These are phyloP conservation scores for Nothophytophthora sp. DNA, from an alignment of 352 stramenopile species.

Conservation along the genomic window DNA sequence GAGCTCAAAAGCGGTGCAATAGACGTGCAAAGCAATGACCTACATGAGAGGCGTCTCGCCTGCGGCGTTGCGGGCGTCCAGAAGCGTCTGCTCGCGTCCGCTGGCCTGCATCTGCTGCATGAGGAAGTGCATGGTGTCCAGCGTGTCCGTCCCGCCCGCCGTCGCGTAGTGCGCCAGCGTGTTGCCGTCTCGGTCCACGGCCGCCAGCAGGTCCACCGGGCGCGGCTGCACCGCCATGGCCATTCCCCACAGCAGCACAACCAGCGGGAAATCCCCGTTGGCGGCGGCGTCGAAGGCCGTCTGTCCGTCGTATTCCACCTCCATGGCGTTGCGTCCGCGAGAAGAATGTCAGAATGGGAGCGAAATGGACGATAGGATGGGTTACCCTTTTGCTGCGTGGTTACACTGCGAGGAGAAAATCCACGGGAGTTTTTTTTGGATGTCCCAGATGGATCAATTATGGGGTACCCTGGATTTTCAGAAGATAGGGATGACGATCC, in stretches of 20 bases:
- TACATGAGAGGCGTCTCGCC: constrained; percentile 81
- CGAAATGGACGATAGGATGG: too few species aligned
- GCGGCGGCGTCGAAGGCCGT: constrained; percentile 72
- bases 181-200: constrained; percentile 53
- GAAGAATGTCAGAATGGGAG: too few species aligned
- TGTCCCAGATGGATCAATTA: too few species aligned
- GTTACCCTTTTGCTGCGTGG: too few species aligned
- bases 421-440: too few species aligned
- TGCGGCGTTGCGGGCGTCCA: constrained; percentile 59
- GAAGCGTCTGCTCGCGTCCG: constrained; percentile 25
- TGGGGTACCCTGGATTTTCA: too few species aligned
- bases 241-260: constrained; percentile 88
- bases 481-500: too few species aligned
- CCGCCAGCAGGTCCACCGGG: constrained; percentile 51
- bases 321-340: too few species aligned
- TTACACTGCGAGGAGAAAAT: too few species aligned
- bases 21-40: background rate
- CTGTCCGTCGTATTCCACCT: constrained; percentile 72
- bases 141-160: constrained; percentile 37
- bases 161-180: constrained; percentile 66
- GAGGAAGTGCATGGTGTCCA: constrained; percentile 80
- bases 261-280: constrained; percentile 84
- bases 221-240: constrained; percentile 62
- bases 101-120: constrained; percentile 66
- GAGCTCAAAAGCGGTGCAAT: background rate